Evolutionary conservation across 495 filamentous ascomycete genomes (phyloP).

Genomic region (Neurospora tetraspora): DNA sequence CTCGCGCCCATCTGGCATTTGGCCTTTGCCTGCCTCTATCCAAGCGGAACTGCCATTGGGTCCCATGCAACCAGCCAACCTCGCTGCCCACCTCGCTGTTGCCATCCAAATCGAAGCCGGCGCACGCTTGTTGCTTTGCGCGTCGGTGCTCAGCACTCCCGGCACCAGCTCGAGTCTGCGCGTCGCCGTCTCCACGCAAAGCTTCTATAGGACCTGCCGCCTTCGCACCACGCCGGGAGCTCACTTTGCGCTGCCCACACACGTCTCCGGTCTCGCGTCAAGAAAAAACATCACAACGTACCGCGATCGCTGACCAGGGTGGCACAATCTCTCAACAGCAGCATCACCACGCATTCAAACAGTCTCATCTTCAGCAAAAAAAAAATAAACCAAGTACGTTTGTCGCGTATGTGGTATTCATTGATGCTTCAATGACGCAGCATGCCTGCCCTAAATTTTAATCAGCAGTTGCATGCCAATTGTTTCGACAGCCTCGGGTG

Average conservation of each 20-base stretch:
- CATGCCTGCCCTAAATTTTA: background rate
- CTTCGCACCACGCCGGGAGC: background rate
- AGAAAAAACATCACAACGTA: background rate
- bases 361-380: background rate
- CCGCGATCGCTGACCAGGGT: constrained; percentile 11
- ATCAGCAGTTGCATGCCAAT: background rate
- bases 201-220: background rate
- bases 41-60: constrained; percentile 2
- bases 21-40: constrained; percentile 3
- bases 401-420: background rate
- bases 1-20: background rate
- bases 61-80: background rate
- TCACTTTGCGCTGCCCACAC: constrained; percentile 8
- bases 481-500: background rate
- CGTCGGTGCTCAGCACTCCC: background rate
- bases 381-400: background rate
- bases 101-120: background rate
- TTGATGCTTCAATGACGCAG: background rate
- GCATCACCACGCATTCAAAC: background rate
- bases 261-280: constrained; percentile 4
- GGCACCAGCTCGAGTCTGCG: background rate
- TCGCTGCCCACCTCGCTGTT: background rate
- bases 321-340: constrained; percentile 1
- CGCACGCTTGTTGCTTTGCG: background rate
- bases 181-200: constrained; percentile 4